Evolutionary conservation across 169 alveolate genomes (phyloP).

Genomic region (Babesia ovata): DNA sequence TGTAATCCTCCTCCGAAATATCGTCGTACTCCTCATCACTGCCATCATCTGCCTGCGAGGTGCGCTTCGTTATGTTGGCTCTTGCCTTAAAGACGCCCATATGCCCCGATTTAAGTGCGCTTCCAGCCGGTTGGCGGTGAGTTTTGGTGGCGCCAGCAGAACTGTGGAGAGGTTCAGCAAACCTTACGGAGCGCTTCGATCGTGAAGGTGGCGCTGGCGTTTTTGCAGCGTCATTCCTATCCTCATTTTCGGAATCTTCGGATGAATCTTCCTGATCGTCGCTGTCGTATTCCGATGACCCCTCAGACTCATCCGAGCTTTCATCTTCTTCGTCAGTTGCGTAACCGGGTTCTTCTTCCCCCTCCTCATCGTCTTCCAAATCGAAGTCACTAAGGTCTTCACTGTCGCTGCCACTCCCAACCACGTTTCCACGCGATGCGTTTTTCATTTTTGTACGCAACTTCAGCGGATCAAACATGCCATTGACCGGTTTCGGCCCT

Average conservation of each 20-base stretch:
- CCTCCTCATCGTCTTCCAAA: conserved; percentile 2
- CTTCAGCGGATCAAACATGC: conserved; percentile 47
- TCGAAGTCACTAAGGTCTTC: neutral
- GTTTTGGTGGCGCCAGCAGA: too few species aligned
- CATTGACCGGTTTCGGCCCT: conserved; percentile 58
- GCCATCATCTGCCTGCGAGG: too few species aligned
- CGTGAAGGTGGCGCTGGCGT: too few species aligned
- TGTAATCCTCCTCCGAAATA: neutral
- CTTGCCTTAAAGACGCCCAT: too few species aligned
- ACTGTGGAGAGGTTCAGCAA: too few species aligned
- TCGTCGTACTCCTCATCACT: neutral
- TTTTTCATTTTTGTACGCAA: conserved; percentile 10
- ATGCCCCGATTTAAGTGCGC: too few species aligned
- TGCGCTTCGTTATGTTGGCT: too few species aligned
- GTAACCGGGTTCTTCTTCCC: conserved; percentile 6
- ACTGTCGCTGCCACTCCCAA: conserved; percentile 16
- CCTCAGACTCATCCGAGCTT: conserved; percentile 10
- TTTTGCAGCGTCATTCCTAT: too few species aligned
- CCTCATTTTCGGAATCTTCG: neutral
- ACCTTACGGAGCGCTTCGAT: too few species aligned
- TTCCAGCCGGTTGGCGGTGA: too few species aligned
- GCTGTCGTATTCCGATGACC: neutral
- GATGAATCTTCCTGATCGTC: neutral
- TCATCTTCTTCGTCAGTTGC: conserved; percentile 15
- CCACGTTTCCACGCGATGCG: conserved; percentile 19